Conservation (phyloP, 495 filamentous ascomycete species). For the Neurospora sp. region DNA sequence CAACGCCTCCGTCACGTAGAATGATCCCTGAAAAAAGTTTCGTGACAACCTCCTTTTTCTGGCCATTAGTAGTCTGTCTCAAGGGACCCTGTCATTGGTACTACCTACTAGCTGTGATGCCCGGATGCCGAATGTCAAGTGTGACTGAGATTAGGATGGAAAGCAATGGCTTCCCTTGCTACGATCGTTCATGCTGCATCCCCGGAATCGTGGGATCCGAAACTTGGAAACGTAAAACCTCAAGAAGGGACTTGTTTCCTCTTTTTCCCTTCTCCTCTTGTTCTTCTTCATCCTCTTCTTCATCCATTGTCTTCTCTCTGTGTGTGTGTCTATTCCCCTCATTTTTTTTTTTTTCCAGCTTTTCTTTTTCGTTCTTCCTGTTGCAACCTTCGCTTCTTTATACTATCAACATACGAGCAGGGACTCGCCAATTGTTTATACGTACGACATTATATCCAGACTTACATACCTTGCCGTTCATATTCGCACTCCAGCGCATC, state of each 20-base stretch:
- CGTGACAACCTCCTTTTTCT: constrained; percentile 31
- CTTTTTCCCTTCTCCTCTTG: constrained; percentile 24
- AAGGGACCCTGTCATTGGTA: not conserved
- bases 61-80: not conserved
- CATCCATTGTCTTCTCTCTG: constrained; percentile 24
- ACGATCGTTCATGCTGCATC: constrained; percentile 39
- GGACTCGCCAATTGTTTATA: constrained; percentile 36
- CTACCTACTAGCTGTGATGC: not conserved
- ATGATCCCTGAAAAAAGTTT: constrained; percentile 26
- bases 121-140: not conserved
- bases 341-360: not conserved
- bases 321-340: not conserved
- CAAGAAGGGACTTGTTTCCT: constrained; percentile 21
- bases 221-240: not conserved
- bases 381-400: not conserved
- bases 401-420: constrained; percentile 35
- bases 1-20: not conserved
- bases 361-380: not conserved
- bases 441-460: constrained; percentile 10
- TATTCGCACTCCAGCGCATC: constrained; percentile 8
- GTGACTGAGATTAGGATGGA: not conserved
- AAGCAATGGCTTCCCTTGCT: constrained; percentile 6
- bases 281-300: constrained; percentile 19
- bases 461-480: constrained; percentile 5
- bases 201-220: not conserved